A percentile compares a stretch with the other conserved stretches of the same genome.
phyloP scores from a whole-genome alignment of 352 stramenopile genomes.

The Phytopythium helicoides region DNA sequence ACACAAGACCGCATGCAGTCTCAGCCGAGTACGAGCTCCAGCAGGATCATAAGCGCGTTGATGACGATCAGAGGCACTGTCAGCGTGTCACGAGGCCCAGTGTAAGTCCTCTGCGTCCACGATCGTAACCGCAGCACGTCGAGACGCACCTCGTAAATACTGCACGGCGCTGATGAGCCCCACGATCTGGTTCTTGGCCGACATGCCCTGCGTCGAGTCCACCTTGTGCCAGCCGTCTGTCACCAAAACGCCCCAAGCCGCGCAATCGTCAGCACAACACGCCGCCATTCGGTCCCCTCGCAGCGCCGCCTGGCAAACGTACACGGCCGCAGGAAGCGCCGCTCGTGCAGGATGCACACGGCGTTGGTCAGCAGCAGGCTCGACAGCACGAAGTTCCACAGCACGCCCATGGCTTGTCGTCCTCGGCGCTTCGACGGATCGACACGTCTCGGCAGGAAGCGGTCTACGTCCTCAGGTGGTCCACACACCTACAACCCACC shows the following conservation, averaged over 20 bases:
- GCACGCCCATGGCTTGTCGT: constrained; percentile 56
- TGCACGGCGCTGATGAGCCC: constrained; percentile 83
- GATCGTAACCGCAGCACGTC: no score
- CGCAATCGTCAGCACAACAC: background rate
- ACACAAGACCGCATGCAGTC: background rate
- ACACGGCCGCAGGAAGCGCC: constrained; percentile 84
- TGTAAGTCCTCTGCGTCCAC: no score
- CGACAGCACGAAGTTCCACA: constrained; percentile 89
- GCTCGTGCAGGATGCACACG: constrained; percentile 86
- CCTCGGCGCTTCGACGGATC: background rate
- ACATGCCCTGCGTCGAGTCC: constrained; percentile 77
- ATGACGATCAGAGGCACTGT: constrained; percentile 81
- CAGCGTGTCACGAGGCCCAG: background rate
- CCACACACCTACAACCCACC: no score
- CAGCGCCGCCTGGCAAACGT: constrained; percentile 15
- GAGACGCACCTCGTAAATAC: constrained; percentile 80
- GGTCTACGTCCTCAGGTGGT: no score
- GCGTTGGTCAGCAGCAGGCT: constrained; percentile 85
- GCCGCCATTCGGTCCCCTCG: background rate
- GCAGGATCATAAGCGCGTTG: constrained; percentile 77
- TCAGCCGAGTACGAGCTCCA: constrained; percentile 78
- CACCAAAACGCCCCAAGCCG: background rate
- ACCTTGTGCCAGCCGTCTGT: constrained; percentile 85
- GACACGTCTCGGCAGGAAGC: background rate
- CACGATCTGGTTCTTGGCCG: constrained; percentile 87